phyloP scores from a whole-genome alignment of 2,329 filamentous ascomycete genomes.

The Aspergillus terreus region DNA sequence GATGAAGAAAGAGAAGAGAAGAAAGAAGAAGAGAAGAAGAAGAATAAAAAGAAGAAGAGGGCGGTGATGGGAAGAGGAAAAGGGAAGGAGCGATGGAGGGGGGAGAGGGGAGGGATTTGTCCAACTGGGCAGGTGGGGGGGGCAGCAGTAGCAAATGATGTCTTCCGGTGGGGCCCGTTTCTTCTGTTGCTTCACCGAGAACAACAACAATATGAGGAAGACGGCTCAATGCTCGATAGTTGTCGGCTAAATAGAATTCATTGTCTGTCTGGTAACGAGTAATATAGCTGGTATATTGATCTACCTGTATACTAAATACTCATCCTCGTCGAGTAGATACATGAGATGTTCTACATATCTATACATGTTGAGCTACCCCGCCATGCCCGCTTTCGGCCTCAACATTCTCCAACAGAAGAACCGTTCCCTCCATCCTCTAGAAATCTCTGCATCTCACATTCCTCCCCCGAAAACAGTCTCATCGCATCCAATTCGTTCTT shows the following conservation, averaged over 20 bases:
- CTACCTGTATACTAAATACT: background rate
- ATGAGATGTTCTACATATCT: background rate
- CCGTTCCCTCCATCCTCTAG: background rate
- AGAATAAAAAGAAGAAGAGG: slow-evolving; percentile 10
- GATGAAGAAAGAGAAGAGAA: slow-evolving; percentile 11
- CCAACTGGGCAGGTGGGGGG: slow-evolving; percentile 28
- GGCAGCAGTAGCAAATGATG: slow-evolving; percentile 22
- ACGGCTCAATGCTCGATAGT: too few species aligned
- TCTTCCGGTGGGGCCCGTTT: slow-evolving; percentile 22
- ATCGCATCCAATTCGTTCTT: background rate
- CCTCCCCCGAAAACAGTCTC: background rate
- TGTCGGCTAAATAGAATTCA: too few species aligned
- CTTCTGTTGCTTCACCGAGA: background rate
- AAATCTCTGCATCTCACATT: background rate
- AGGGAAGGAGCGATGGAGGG: slow-evolving; percentile 13
- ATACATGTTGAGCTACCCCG: background rate
- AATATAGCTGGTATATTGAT: too few species aligned
- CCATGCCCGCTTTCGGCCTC: background rate
- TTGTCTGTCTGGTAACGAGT: too few species aligned
- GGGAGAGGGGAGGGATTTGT: slow-evolving; percentile 7
- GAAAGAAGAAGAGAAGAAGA: slow-evolving; percentile 5
- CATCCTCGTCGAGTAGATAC: background rate
- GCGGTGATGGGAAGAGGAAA: slow-evolving; percentile 5
- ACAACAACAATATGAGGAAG: background rate
- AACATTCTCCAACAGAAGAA: background rate